These are phyloP conservation scores for Macrolepiota fuliginosa DNA, from an alignment of 768 basidiomycete genomes.

Conservation along the genomic window DNA sequence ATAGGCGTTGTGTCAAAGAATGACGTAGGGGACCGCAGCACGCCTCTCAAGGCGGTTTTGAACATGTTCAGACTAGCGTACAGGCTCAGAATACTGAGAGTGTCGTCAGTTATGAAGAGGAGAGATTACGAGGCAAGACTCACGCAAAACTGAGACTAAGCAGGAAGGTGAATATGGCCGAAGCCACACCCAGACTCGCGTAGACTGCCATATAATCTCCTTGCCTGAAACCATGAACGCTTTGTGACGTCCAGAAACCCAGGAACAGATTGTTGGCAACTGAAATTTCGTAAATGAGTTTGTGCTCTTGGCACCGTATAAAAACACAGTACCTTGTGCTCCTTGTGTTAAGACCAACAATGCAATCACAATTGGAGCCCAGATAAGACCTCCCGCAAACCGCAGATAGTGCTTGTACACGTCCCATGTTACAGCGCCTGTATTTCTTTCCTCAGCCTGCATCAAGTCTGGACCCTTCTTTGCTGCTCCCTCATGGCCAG, in stretches of 20 bases:
- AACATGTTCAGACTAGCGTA: constrained; percentile 49
- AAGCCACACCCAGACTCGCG: constrained; percentile 43
- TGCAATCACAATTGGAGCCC: constrained; percentile 40
- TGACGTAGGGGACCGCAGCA: constrained; percentile 58
- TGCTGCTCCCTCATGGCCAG: constrained; percentile 14
- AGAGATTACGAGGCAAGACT: neutral
- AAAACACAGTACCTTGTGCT: constrained; percentile 35
- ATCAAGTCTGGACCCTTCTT: constrained; percentile 35
- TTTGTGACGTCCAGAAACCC: constrained; percentile 66
- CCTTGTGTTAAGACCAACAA: constrained; percentile 42
- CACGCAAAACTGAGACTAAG: constrained; percentile 51
- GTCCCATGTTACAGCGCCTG: constrained; percentile 49
- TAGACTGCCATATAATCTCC: constrained; percentile 69
- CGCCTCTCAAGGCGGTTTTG: constrained; percentile 49
- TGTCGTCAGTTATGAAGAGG: neutral
- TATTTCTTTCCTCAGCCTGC: constrained; percentile 58
- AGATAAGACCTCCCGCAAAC: constrained; percentile 46
- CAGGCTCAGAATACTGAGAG: constrained; percentile 33
- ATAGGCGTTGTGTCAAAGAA: constrained; percentile 78
- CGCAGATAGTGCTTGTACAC: constrained; percentile 49
- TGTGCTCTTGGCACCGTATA: too few species aligned
- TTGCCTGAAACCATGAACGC: constrained; percentile 53
- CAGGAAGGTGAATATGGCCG: constrained; percentile 50
- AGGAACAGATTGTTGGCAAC: constrained; percentile 69
- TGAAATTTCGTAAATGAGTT: constrained; percentile 14